A percentile compares a stretch with the other conserved stretches of the same genome.
Evolutionary conservation across 202 grass and related monocot genomes (phyloP).

Genomic region (Bolboschoenoplectus hybrid): DNA sequence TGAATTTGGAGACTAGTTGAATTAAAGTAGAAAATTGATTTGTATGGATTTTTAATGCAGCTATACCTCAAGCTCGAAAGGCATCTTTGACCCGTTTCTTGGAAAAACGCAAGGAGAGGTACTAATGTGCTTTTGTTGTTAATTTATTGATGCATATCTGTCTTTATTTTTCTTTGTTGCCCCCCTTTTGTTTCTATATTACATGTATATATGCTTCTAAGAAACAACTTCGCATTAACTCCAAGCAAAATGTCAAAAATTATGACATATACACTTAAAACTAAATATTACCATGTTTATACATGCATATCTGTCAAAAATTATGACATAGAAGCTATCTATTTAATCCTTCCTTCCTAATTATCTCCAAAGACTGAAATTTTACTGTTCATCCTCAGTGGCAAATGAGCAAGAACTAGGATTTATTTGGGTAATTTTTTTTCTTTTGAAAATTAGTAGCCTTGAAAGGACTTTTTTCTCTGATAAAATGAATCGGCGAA

Average conservation of each 20-base stretch:
- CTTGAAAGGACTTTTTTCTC: not conserved
- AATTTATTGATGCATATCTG: not conserved
- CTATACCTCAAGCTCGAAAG: conserved; percentile 52
- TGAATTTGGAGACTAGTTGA: conserved; percentile 13
- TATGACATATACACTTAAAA: not conserved
- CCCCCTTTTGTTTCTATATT: not conserved
- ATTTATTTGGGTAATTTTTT: conserved; percentile 5
- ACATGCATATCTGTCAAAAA: not conserved
- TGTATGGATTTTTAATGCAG: conserved; percentile 32
- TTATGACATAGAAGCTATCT: not conserved
- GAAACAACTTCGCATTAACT: not conserved
- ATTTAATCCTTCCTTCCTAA: conserved; percentile 8
- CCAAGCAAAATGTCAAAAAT: not conserved
- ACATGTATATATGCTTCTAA: not conserved
- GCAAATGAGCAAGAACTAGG: conserved; percentile 3
- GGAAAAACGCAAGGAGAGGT: conserved; percentile 65
- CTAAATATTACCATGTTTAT: not conserved
- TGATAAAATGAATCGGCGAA: not conserved
- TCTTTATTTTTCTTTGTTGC: not conserved
- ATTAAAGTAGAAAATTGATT: conserved; percentile 21
- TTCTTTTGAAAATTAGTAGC: not conserved
- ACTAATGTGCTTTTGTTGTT: conserved; percentile 28
- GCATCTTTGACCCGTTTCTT: conserved; percentile 65
- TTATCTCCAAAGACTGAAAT: not conserved
- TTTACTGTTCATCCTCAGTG: not conserved